Conservation (phyloP, 495 filamentous ascomycete genomes). For the Lophiotrema nucula region DNA sequence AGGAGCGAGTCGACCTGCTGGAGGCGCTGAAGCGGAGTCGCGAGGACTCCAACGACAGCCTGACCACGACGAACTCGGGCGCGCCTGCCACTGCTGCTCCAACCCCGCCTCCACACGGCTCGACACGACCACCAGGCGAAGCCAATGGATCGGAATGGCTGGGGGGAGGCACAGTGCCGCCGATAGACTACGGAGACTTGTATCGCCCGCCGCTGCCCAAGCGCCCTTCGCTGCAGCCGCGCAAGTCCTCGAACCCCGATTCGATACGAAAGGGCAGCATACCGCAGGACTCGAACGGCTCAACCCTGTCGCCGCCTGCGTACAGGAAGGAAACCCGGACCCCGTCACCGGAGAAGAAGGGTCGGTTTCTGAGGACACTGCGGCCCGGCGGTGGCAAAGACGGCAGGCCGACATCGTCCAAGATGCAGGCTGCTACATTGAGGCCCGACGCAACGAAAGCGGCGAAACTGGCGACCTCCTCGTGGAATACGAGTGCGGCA, state of each 20-base stretch:
- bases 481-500: constrained; percentile 6
- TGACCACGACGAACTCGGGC: constrained; percentile 35
- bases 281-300: constrained; percentile 8
- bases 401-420: constrained; percentile 48
- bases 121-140: constrained; percentile 3
- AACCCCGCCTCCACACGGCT: constrained; percentile 14
- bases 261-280: constrained; percentile 1
- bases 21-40: constrained; percentile 77
- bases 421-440: constrained; percentile 23
- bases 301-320: constrained; percentile 37
- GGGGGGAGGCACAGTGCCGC: constrained; percentile 77
- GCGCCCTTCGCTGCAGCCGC: constrained; percentile 53
- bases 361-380: constrained; percentile 80
- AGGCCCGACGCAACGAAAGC: not conserved
- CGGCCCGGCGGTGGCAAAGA: constrained; percentile 62
- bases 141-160: constrained; percentile 56
- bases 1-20: constrained; percentile 86
- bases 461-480: constrained; percentile 29
- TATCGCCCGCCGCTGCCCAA: constrained; percentile 67
- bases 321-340: constrained; percentile 58
- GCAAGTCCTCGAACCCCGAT: constrained; percentile 52
- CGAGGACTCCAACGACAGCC: constrained; percentile 53
- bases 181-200: constrained; percentile 72
- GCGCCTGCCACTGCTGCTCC: constrained; percentile 24
- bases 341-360: constrained; percentile 77